Evolutionary conservation across 176 grass and related monocot genomes (phyloP).

Genomic region (Raddia guianensis): DNA sequence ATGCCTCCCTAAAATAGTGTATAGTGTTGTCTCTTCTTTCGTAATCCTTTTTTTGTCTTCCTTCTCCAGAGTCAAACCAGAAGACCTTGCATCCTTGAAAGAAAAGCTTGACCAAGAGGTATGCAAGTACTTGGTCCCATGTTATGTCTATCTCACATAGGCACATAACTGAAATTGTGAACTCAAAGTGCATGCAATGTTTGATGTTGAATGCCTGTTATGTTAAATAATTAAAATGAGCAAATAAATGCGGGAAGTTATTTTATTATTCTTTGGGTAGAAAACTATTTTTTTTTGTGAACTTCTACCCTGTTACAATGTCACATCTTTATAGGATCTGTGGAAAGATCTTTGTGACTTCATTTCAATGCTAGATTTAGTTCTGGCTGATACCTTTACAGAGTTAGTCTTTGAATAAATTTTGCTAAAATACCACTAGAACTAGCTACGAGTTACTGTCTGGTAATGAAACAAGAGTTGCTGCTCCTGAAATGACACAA

Average conservation of each 20-base stretch:
- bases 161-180: not conserved
- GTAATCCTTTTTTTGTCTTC: no score
- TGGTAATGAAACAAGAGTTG: no score
- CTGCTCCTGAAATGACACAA: no score
- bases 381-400: not conserved
- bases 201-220: no score
- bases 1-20: no score
- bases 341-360: constrained; percentile 7
- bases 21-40: no score
- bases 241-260: no score
- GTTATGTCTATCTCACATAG: not conserved
- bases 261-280: no score
- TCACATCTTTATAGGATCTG: no score
- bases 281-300: no score
- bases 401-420: not conserved
- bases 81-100: constrained; percentile 76
- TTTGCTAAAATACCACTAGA: constrained; percentile 32
- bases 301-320: no score
- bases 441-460: not conserved
- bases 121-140: constrained; percentile 28
- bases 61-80: constrained; percentile 86
- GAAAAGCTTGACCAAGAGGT: constrained; percentile 93
- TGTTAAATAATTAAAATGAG: no score
- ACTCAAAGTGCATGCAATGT: not conserved
- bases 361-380: not conserved